Base-by-base conservation (phyloP, 1,284 basidiomycete species). In the Ustilago bromivora region DNA sequence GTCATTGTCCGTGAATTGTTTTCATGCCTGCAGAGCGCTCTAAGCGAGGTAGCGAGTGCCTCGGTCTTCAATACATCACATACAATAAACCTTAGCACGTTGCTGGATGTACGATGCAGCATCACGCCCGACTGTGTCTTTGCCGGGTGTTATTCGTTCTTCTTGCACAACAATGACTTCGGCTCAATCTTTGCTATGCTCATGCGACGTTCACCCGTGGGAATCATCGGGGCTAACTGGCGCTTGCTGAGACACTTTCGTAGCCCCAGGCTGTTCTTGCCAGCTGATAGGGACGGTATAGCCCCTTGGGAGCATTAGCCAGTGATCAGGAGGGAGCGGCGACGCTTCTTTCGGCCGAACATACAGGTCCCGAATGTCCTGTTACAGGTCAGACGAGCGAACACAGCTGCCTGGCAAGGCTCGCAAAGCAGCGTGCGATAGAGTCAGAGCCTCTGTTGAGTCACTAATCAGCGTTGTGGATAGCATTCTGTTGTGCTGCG, bases 181-280 rank as follows among this genome's bases (percentile, higher is more conserved):
- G 32, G 11, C 41, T 49, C 36, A 15, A 19, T 43, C 43, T 35
- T 28, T 15, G 31, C n/a, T 3, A 31, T 51, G 15, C 43, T 61
- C 38, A 52, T 61, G 47, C 58, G 31, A 35, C 15, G 49, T 53
- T 23, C 15, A 19, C 34, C 23, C 58, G 58, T 61, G 58, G 58
- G 58, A 61, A 61, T 31, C 12, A 12, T 13, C 23, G 49, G 1
- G 49, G 28, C 9, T 51, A n/a, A 31, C n/a, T 12, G 28, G 38
- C 23, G 6, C 49, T 31, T 28, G 31, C 10, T 46, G 19, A 19
- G 11, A 19, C 1, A 23, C 7, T 46, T 17, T 15, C 43, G 31
- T 7, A 51, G 31, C 49, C 28, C 49, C 28, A 3, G 7, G 38
- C 1, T 13, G 9, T 28, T 32, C 49, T n/a, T 51, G 49, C 28